Percentiles rank a stretch among this genome's conserved stretches.
These are phyloP conservation scores for Fusarium liriodendri DNA, from an alignment of 2,329 filamentous ascomycete species.

Conservation along the genomic window DNA sequence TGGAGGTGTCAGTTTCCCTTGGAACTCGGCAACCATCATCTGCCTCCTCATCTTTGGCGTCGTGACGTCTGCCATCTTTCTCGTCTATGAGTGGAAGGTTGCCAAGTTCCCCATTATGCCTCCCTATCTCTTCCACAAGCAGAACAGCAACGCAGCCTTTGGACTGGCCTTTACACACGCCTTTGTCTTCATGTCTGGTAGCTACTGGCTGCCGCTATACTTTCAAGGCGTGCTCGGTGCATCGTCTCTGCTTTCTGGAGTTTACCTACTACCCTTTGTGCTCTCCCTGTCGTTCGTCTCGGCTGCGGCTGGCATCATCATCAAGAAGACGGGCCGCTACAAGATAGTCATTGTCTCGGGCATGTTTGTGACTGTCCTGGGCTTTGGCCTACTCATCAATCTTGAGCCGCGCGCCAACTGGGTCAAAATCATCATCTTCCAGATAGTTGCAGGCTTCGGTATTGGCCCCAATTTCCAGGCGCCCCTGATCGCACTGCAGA, in stretches of 20 bases:
- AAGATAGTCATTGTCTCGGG: constrained; percentile 69
- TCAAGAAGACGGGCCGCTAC: constrained; percentile 75
- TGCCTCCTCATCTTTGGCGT: constrained; percentile 82
- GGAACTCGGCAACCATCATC: constrained; percentile 79
- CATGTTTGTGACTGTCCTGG: constrained; percentile 69
- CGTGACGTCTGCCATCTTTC: constrained; percentile 72
- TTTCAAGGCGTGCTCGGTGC: constrained; percentile 81
- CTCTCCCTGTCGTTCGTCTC: constrained; percentile 74
- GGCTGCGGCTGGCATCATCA: constrained; percentile 65
- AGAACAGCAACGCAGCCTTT: constrained; percentile 74
- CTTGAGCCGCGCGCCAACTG: constrained; percentile 67
- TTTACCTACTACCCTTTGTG: constrained; percentile 79
- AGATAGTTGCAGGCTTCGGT: constrained; percentile 72
- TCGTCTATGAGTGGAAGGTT: constrained; percentile 77
- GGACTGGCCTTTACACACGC: constrained; percentile 78
- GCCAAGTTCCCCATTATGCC: constrained; percentile 86
- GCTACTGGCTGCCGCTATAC: constrained; percentile 87
- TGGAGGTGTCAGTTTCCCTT: constrained; percentile 80
- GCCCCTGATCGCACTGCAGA: constrained; percentile 76
- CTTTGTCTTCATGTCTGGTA: constrained; percentile 79
- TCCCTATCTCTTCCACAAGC: constrained; percentile 73
- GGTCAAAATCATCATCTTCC: constrained; percentile 68
- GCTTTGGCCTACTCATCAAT: constrained; percentile 72
- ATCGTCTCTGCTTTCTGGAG: constrained; percentile 76
- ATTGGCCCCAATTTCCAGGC: constrained; percentile 77